phyloP scores from a whole-genome alignment of 129 eudicot species.

The Dittrichia graveolens region DNA sequence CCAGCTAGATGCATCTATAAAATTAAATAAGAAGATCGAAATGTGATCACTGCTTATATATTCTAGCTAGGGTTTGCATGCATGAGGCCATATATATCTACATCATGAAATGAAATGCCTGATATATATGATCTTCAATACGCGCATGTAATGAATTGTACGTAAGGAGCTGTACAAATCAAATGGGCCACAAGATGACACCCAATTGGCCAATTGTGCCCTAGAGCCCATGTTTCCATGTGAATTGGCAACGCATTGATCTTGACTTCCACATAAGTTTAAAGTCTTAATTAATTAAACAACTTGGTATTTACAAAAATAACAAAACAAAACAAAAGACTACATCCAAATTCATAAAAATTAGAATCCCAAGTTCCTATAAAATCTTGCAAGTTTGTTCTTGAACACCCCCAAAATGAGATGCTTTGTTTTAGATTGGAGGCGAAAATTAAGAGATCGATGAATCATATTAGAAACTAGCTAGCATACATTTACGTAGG shows the following conservation, averaged over 20 bases:
- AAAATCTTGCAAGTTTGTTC: too few relatives aligned
- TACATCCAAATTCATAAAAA: slow-evolving; percentile 12
- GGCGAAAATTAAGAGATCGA: too few relatives aligned
- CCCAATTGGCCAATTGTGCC: slow-evolving; percentile 7
- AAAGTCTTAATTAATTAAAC: neutral
- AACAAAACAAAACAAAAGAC: neutral
- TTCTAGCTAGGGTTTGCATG: slow-evolving; percentile 31
- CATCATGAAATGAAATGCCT: slow-evolving; percentile 8
- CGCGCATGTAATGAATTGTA: slow-evolving; percentile 30
- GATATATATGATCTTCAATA: slow-evolving; percentile 18
- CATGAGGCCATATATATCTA: neutral
- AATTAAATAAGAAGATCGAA: neutral
- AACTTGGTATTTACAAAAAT: slow-evolving; percentile 16
- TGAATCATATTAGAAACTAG: too few relatives aligned
- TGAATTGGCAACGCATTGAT: slow-evolving; percentile 43
- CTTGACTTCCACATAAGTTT: slow-evolving; percentile 33
- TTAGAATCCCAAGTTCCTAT: too few relatives aligned
- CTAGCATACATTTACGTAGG: too few relatives aligned
- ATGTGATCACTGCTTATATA: slow-evolving; percentile 17
- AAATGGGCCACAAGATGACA: slow-evolving; percentile 36
- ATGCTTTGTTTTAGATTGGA: too few relatives aligned
- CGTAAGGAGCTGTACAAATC: slow-evolving; percentile 37
- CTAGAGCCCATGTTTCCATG: slow-evolving; percentile 48
- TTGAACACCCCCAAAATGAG: too few relatives aligned
- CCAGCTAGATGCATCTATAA: slow-evolving; percentile 13